Evolutionary conservation across 805 yeast genomes (phyloP).

Genomic region (Candida boleticola): DNA sequence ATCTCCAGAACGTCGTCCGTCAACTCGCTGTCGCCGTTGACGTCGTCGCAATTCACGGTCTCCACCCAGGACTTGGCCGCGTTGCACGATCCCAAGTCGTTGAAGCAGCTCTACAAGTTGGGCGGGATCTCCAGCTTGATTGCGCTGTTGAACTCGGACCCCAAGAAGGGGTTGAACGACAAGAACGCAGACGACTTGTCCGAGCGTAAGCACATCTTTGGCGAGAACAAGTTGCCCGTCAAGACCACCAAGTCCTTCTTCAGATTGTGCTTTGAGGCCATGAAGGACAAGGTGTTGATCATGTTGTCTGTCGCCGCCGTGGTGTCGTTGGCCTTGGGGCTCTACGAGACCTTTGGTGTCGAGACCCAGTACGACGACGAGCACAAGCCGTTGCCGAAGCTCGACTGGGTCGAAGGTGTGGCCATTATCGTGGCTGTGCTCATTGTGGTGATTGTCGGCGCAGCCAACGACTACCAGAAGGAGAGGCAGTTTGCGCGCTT

Average conservation of each 20-base stretch:
- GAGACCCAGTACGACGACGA: constrained; percentile 74
- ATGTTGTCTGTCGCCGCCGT: constrained; percentile 83
- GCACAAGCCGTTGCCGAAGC: constrained; percentile 74
- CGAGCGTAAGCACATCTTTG: constrained; percentile 51
- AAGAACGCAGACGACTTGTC: constrained; percentile 27
- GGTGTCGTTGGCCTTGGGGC: constrained; percentile 83
- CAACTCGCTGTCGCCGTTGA: constrained; percentile 3
- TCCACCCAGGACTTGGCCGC: constrained; percentile 35
- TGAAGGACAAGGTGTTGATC: constrained; percentile 88
- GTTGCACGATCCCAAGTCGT: constrained; percentile 64
- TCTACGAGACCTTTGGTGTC: constrained; percentile 89
- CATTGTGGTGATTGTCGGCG: constrained; percentile 91
- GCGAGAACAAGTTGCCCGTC: constrained; percentile 71
- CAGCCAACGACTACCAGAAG: constrained; percentile 94
- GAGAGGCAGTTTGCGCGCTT: constrained; percentile 88
- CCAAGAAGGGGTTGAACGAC: constrained; percentile 40
- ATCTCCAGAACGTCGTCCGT: not conserved
- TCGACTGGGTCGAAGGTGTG: constrained; percentile 99
- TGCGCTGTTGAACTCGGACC: constrained; percentile 34
- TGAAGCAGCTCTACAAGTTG: constrained; percentile 36
- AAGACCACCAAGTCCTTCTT: constrained; percentile 67
- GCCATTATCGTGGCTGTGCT: constrained; percentile 90
- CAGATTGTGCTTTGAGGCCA: constrained; percentile 71
- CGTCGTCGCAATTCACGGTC: constrained; percentile 5
- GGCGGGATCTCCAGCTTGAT: constrained; percentile 45